Evolutionary conservation across 352 stramenopile species (phyloP).

Genomic region (Blastocystis sp.): DNA sequence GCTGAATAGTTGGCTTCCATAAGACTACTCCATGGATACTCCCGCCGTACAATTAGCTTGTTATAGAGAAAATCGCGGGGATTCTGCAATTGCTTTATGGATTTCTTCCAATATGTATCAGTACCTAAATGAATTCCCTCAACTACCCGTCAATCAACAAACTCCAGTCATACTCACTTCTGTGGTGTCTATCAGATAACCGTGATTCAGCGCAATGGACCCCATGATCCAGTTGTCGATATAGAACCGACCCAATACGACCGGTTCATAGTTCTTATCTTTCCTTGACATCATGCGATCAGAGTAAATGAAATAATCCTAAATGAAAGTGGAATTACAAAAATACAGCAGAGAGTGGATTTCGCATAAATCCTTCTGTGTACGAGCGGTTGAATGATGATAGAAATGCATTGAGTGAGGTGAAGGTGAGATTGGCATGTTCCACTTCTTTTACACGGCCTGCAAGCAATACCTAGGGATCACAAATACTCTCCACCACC

Average conservation of each 20-base stretch:
- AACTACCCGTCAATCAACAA: background rate
- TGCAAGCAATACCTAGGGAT: background rate
- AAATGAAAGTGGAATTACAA: background rate
- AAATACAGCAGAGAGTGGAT: constrained; percentile 48
- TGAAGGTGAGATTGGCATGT: background rate
- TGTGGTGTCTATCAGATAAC: constrained; percentile 4
- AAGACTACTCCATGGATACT: constrained; percentile 27
- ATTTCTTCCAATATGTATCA: constrained; percentile 57
- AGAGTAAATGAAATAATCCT: constrained; percentile 59
- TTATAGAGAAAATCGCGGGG: constrained; percentile 38
- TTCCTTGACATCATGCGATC: background rate
- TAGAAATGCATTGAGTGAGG: background rate
- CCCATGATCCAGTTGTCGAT: constrained; percentile 66
- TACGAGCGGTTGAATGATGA: background rate
- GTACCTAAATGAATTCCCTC: constrained; percentile 50
- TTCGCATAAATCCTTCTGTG: background rate
- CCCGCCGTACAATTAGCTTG: constrained; percentile 6
- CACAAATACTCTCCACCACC: background rate
- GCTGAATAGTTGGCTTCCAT: background rate
- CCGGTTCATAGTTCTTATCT: background rate
- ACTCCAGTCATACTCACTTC: background rate
- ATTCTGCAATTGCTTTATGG: background rate
- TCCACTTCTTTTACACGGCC: constrained; percentile 33
- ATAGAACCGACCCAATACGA: constrained; percentile 34
- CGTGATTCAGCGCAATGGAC: background rate